Evolutionary conservation across 75 land plant species (phyloP).

Genomic region (Cupressus sempervirens): DNA sequence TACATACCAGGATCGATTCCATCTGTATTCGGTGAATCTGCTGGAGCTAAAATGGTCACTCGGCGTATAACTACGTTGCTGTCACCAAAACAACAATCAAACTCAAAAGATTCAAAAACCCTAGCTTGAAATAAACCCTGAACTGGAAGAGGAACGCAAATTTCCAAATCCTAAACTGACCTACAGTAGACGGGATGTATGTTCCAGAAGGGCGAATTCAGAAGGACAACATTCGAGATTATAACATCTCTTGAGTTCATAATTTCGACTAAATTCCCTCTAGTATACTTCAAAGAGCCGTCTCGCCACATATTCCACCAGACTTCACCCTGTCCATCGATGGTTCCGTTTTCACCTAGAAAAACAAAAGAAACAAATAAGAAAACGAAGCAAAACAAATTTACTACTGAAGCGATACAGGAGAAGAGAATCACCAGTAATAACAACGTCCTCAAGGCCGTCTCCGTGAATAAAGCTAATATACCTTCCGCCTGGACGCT

Average conservation of each 20-base stretch:
- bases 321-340: constrained; percentile 89
- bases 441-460: constrained; percentile 51
- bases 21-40: constrained; percentile 74
- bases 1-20: constrained; percentile 80
- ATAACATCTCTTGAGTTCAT: constrained; percentile 60
- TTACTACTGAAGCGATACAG: not conserved
- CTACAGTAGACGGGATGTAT: constrained; percentile 91
- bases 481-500: constrained; percentile 64
- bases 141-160: not conserved
- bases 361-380: not conserved
- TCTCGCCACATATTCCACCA: constrained; percentile 92
- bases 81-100: constrained; percentile 14
- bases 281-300: constrained; percentile 53
- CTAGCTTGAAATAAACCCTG: not conserved
- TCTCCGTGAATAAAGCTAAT: constrained; percentile 66
- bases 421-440: constrained; percentile 37
- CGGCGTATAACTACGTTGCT: constrained; percentile 58
- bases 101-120: not conserved
- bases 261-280: constrained; percentile 77
- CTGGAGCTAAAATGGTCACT: constrained; percentile 68
- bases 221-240: constrained; percentile 71
- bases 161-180: constrained; percentile 17
- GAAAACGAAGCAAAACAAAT: not conserved
- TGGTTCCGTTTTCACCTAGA: constrained; percentile 89
- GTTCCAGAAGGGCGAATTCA: constrained; percentile 90